Base-by-base conservation (phyloP, 2,329 filamentous ascomycete genomes). In the Botrytis fragariae region DNA sequence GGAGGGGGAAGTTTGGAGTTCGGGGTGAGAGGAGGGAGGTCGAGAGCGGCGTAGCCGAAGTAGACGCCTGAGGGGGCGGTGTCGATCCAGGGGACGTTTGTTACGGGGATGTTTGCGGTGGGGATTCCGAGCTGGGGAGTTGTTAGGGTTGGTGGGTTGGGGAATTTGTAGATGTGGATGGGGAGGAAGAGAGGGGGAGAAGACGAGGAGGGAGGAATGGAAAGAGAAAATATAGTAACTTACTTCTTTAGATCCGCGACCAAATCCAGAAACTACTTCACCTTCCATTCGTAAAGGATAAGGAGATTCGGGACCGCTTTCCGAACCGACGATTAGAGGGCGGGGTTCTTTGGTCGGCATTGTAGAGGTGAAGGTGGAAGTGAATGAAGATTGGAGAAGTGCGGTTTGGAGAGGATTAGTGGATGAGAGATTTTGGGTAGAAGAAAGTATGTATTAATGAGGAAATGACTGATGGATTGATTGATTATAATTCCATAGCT, bases 231-330 rank as follows among this genome's bases (percentile, higher is more conserved):
- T 12, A 54, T 3, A 54, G 0, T 7, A 63, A 63, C 57, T 74
- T 82, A 95, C 93, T 84, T 98, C 95, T 85, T 94, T 97, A 79
- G 93, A 97, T 25, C 96, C 96, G 74, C 96, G 89, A 60, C 96
- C 95, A 82, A 98, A 98, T 48, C 96, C 96, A 79, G 93, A 92
- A 79, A 98, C 94, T 37, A 99, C 94, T 72, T 91, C 89, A 37
- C 96, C 96, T 75, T 92, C 91, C 84, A 98, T 91, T 77, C 87
- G 89, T 78, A 97, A 87, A 0, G 96, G 96, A 82, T 91, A 98
- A 0, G 96, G 96, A 9, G 89, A 69, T 78, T 90, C 86, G 20
- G 95, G 95, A 4, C 94, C 94, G 57, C 85, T 82, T 61, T 93
- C 89, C 14, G 91, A 86, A 72, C 95, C 95, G 74, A 93, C 89